Base-by-base conservation (phyloP, 306 rosid species). In the Acacia acuminata region DNA sequence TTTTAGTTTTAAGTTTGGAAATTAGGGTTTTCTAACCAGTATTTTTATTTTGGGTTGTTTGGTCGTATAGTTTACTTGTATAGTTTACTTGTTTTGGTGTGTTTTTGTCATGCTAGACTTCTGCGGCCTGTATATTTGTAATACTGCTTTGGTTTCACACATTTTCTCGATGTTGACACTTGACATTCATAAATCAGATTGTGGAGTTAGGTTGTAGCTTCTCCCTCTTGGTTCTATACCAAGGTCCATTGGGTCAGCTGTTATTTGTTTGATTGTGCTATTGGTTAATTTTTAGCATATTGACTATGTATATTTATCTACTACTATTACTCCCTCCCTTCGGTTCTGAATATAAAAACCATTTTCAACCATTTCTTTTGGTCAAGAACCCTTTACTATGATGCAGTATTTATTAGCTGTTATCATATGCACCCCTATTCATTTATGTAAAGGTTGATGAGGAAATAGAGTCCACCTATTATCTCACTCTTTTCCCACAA, bases 271-370 rank as follows among this genome's bases (percentile, higher is more conserved):
- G 20, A 19, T 68, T 51, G 7, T 48, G 42, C 42, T 38, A 7
- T 64, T 79, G 73, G 43, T 53, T 58, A 73, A 43, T 36, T 73
- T 83, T 4, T 73, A 7, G 32, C 8, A 32, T 73, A 43, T 22
- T 30, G 14, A 12, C 1, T 56, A 13, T 43, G 27, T 38, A 38
- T 74, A 73, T 56, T 76, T 55, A 78, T 58, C 65, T 47, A 34
- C 56, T 80, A 48, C 10, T 36, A 36, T 38, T 6, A 38, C 8
- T 38, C 42, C 42, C 8, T 65, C 53, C 56, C 56, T 50, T 7
- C 14, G 2, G 56, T 13, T 14, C 27, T 27, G 1, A 27, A 27
- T 27, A 27, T 27, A 27, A 27, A 27, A 27, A 27, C 27, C 27
- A 27, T 27, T 27, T 27, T 27, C 27, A 27, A 27, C 27, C 27